Percentiles rank a stretch among this genome's conserved stretches.
phyloP scores from a whole-genome alignment of 164 flowering plant species.

The Aristolochia fimbriata region DNA sequence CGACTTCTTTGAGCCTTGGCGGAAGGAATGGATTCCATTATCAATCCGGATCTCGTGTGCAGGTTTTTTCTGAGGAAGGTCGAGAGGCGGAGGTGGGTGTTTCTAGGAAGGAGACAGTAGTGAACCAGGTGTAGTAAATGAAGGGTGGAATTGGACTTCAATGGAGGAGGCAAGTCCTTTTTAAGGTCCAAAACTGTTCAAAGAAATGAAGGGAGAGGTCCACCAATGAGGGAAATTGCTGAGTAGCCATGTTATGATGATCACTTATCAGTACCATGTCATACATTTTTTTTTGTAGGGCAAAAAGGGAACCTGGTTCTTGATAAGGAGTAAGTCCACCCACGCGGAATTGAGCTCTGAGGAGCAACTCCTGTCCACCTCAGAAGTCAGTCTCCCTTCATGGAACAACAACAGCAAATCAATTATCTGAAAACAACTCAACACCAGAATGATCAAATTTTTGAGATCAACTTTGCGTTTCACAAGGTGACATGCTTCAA shows the following conservation, averaged over 20 bases:
- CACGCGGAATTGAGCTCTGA: neutral
- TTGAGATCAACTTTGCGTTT: too few relatives aligned
- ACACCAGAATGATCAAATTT: too few relatives aligned
- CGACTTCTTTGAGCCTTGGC: neutral
- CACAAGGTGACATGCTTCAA: too few relatives aligned
- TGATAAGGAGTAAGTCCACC: constrained; percentile 1
- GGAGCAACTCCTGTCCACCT: neutral
- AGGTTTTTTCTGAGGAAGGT: too few relatives aligned
- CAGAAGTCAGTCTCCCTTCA: too few relatives aligned
- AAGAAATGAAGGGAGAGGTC: neutral
- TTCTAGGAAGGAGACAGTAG: neutral
- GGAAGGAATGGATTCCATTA: neutral
- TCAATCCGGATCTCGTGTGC: too few relatives aligned
- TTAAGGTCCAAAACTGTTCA: neutral
- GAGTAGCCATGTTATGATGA: too few relatives aligned
- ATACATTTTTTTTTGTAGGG: neutral
- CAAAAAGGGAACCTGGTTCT: constrained; percentile 9
- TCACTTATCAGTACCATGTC: neutral
- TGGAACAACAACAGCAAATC: neutral
- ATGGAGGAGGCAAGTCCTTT: neutral
- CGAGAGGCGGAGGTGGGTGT: too few relatives aligned
- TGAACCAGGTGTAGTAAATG: neutral
- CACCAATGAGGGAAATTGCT: neutral
- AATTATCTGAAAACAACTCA: neutral
- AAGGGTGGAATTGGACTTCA: neutral